Conservation (phyloP, 352 stramenopile genomes). For the Pythium rhizo-oryzae region DNA sequence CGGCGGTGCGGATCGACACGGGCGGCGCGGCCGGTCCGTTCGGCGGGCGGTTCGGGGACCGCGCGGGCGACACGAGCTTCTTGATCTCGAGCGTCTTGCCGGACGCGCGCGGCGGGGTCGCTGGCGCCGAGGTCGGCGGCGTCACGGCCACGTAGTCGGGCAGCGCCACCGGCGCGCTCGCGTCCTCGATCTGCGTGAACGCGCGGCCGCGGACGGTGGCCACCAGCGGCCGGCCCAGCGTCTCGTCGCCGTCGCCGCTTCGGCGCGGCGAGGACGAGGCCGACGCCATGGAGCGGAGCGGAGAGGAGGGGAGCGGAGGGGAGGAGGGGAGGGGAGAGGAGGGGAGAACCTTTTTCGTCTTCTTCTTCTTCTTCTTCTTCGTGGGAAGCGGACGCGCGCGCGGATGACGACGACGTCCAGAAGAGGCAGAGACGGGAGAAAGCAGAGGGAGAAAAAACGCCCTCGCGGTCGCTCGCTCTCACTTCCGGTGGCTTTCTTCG, state of each 20-base stretch:
- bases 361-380: conserved; percentile 1
- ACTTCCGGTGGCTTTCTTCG: no score
- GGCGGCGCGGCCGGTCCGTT: not conserved
- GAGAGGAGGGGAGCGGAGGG: not conserved
- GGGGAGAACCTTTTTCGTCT: not conserved
- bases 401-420: not conserved
- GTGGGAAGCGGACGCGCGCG: not conserved
- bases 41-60: conserved; percentile 6
- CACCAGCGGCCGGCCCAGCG: conserved; percentile 3
- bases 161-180: conserved; percentile 11
- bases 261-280: not conserved
- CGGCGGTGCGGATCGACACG: conserved; percentile 23
- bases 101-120: conserved; percentile 15
- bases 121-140: conserved; percentile 13
- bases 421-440: not conserved
- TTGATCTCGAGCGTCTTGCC: conserved; percentile 68
- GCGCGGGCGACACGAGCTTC: conserved; percentile 52
- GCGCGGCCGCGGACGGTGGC: conserved; percentile 34
- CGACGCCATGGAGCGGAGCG: conserved; percentile 7
- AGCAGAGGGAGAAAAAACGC: not conserved
- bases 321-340: no score
- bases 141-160: conserved; percentile 14
- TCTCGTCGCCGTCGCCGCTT: not conserved
- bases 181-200: conserved; percentile 70
- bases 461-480: no score